phyloP scores from a whole-genome alignment of 495 filamentous ascomycete genomes.

The Collariella sp. region DNA sequence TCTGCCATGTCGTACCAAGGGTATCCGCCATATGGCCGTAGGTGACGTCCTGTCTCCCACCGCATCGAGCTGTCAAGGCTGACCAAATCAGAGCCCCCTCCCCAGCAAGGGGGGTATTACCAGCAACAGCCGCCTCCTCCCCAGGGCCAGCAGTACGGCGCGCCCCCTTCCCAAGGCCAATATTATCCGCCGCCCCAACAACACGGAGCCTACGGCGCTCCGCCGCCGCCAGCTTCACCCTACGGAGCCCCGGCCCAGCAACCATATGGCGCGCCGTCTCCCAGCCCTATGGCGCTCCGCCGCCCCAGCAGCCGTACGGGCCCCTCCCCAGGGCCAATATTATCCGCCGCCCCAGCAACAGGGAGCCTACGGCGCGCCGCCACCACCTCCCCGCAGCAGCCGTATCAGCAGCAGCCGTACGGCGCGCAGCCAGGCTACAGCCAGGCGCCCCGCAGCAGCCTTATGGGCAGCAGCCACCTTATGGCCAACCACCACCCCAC shows the following conservation, averaged over 20 bases:
- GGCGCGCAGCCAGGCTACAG: conserved; percentile 9
- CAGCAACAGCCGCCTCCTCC: conserved; percentile 21
- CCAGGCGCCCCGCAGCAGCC: conserved; percentile 9
- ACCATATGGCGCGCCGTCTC: conserved; percentile 9
- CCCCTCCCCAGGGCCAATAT: not conserved
- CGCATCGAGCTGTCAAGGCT: not conserved
- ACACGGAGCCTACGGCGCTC: conserved; percentile 5
- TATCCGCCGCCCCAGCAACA: conserved; percentile 1
- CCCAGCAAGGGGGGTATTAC: conserved; percentile 24
- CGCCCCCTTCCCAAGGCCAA: conserved; percentile 12
- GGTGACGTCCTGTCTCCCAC: conserved; percentile 6
- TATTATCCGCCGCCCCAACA: conserved; percentile 16
- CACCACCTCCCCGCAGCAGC: conserved; percentile 8
- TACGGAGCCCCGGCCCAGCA: conserved; percentile 12
- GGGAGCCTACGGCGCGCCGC: conserved; percentile 4
- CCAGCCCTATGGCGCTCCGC: conserved; percentile 10
- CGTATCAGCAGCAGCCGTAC: conserved; percentile 13
- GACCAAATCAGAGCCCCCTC: conserved; percentile 23
- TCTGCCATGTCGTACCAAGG: conserved; percentile 25
- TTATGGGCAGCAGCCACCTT: conserved; percentile 8
- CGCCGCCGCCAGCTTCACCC: conserved; percentile 1
- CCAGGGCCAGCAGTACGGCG: conserved; percentile 18
- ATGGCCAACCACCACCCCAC: conserved; percentile 32
- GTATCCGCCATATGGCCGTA: conserved; percentile 29
- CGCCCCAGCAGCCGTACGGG: conserved; percentile 9